These are phyloP conservation scores for Stachybotrys elegans DNA, from an alignment of 2,329 filamentous ascomycete species.

Conservation along the genomic window DNA sequence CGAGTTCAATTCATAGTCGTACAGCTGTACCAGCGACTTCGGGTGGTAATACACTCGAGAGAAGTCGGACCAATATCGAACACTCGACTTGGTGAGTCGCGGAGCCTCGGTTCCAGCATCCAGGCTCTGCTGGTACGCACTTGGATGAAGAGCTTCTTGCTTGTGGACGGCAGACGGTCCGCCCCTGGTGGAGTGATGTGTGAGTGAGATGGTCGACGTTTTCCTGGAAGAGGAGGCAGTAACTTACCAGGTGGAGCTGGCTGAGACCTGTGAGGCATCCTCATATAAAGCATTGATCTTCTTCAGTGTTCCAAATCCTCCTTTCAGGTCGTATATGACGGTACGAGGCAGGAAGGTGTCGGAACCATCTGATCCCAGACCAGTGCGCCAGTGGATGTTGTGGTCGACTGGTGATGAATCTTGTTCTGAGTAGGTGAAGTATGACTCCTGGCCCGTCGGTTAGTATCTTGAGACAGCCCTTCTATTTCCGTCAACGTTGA, in stretches of 20 bases:
- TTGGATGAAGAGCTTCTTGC: slow-evolving; percentile 61
- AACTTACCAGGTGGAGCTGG: slow-evolving; percentile 28
- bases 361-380: slow-evolving; percentile 73
- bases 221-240: background rate
- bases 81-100: slow-evolving; percentile 59
- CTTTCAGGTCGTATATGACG: slow-evolving; percentile 91
- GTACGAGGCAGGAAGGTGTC: slow-evolving; percentile 92
- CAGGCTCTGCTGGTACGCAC: slow-evolving; percentile 73
- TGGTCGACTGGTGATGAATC: slow-evolving; percentile 33
- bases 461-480: too few relatives aligned
- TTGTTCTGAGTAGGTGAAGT: slow-evolving; percentile 78
- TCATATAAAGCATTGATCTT: slow-evolving; percentile 89
- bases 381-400: slow-evolving; percentile 79
- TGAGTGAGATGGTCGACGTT: background rate
- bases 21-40: slow-evolving; percentile 77
- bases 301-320: slow-evolving; percentile 81
- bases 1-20: slow-evolving; percentile 81
- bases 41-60: slow-evolving; percentile 91
- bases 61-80: slow-evolving; percentile 98
- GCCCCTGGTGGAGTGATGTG: slow-evolving; percentile 43
- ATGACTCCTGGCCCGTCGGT: slow-evolving; percentile 98
- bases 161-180: slow-evolving; percentile 64
- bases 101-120: slow-evolving; percentile 66
- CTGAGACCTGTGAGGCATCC: slow-evolving; percentile 29
- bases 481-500: too few relatives aligned